Evolutionary conservation across 176 grass and related monocot genomes (phyloP).

Genomic region (Raddia guianensis): DNA sequence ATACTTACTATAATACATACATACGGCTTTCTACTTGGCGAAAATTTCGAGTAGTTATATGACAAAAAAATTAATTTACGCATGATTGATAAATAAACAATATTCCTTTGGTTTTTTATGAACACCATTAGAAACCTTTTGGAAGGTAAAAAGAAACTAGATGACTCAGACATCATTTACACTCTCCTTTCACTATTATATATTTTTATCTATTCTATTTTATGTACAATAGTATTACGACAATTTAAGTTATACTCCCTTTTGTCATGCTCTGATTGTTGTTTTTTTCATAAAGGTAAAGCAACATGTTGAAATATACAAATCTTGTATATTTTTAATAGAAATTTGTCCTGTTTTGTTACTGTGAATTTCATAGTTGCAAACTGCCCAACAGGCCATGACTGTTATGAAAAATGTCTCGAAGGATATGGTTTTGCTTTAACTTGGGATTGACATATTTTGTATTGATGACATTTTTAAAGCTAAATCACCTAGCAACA

Average conservation of each 20-base stretch:
- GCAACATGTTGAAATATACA: neutral
- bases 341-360: too few relatives aligned
- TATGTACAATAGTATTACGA: too few relatives aligned
- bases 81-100: neutral
- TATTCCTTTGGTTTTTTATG: neutral
- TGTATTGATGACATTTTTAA: neutral
- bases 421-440: neutral
- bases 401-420: neutral
- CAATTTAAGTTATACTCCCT: too few relatives aligned
- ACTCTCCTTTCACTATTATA: too few relatives aligned
- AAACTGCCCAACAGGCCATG: neutral
- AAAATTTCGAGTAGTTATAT: neutral
- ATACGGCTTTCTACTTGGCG: neutral
- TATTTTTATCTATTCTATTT: too few relatives aligned
- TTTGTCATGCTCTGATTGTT: neutral
- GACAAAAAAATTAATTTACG: neutral
- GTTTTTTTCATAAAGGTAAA: neutral
- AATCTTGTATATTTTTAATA: neutral
- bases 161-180: too few relatives aligned
- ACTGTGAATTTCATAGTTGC: neutral
- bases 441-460: constrained; percentile 25
- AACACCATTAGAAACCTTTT: neutral
- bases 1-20: neutral
- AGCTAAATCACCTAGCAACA: neutral
- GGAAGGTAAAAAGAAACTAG: neutral